Evolutionary conservation across 2,329 filamentous ascomycete genomes (phyloP).

Genomic region (Decorospora gaudefroyi): DNA sequence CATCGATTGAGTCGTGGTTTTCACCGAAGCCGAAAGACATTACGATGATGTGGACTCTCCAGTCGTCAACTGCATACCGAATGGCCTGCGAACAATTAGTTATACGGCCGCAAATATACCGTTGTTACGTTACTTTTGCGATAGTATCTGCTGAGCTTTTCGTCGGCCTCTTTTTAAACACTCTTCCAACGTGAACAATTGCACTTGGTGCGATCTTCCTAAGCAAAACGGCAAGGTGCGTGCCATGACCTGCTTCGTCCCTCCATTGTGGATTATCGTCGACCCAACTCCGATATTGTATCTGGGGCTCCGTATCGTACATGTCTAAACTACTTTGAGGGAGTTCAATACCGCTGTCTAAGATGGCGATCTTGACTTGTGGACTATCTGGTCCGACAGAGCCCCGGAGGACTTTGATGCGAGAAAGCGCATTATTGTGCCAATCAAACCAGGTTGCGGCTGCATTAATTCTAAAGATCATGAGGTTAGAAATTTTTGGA

Average conservation of each 20-base stretch:
- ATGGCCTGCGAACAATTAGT: constrained; percentile 4
- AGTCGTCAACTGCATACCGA: constrained; percentile 3
- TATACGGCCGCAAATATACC: background rate
- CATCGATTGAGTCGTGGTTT: background rate
- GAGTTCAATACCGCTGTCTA: constrained; percentile 6
- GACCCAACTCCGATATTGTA: constrained; percentile 1
- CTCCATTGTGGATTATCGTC: background rate
- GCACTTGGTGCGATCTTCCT: constrained; percentile 1
- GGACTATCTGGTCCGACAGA: background rate
- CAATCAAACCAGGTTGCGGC: constrained; percentile 1
- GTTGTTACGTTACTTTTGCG: background rate
- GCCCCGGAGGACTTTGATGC: background rate
- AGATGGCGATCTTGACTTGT: constrained; percentile 4
- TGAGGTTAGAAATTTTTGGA: too few relatives aligned
- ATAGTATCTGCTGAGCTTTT: background rate
- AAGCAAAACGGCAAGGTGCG: background rate
- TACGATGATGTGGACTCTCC: constrained; percentile 10
- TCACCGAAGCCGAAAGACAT: constrained; percentile 11
- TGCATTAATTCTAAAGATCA: background rate
- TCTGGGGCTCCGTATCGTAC: background rate
- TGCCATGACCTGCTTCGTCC: constrained; percentile 3
- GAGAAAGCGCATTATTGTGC: background rate
- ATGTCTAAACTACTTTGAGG: background rate
- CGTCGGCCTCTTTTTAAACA: background rate
- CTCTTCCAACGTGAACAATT: background rate